A percentile compares a stretch with the other conserved stretches of the same genome.
Conservation (phyloP, 305 asterid genomes). For the Solanum hybrid region DNA sequence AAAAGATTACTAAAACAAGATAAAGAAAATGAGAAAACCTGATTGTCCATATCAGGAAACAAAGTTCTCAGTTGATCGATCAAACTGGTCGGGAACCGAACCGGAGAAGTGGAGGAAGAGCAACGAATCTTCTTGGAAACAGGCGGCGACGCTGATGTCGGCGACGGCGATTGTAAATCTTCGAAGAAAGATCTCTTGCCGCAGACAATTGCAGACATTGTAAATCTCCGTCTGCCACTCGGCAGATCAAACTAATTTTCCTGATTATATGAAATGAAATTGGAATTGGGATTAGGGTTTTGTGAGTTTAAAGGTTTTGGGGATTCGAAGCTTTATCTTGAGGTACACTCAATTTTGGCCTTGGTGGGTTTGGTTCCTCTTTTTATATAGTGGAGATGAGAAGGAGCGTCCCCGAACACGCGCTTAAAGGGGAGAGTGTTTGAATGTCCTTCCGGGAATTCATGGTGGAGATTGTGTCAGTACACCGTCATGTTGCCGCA, state of each 20-base stretch:
- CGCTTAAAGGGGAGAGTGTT: not conserved
- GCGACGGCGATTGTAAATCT: conserved; percentile 50
- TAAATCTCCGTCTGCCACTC: not conserved
- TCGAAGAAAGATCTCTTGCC: conserved; percentile 84
- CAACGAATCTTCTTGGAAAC: conserved; percentile 59
- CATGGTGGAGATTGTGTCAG: not conserved
- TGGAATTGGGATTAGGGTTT: conserved; percentile 26
- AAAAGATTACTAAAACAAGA: not conserved
- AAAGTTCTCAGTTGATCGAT: conserved; percentile 49
- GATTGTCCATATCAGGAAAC: conserved; percentile 54
- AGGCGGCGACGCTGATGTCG: conserved; percentile 43
- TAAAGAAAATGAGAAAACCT: conserved; percentile 24
- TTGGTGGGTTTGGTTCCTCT: not conserved
- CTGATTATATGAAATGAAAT: not conserved
- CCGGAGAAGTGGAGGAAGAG: conserved; percentile 43
- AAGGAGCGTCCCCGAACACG: not conserved
- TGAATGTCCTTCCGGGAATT: not conserved
- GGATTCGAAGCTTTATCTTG: conserved; percentile 31
- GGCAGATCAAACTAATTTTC: not conserved
- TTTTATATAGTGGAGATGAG: not conserved
- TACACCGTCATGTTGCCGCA: not conserved
- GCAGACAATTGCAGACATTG: conserved; percentile 69
- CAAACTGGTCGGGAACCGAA: conserved; percentile 27
- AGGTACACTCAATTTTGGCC: not conserved
- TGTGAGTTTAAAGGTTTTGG: conserved; percentile 7